These are phyloP conservation scores for Globisporangium acanthophoron DNA, from an alignment of 352 stramenopile species.

Conservation along the genomic window DNA sequence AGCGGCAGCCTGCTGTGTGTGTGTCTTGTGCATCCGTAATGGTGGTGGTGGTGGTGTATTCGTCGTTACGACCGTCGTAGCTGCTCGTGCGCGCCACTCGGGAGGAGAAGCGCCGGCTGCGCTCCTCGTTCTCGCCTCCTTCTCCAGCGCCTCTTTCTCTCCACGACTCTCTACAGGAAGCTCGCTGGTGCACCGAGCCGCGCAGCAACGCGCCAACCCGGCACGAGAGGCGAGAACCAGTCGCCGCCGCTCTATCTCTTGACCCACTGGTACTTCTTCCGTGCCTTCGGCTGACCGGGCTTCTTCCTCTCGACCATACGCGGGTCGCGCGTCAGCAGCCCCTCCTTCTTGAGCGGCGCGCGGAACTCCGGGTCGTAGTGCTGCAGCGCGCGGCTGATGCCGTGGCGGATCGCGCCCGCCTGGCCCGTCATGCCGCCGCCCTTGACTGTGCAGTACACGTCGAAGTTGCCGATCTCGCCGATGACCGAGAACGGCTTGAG, in stretches of 20 bases:
- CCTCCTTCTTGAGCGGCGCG: constrained; percentile 89
- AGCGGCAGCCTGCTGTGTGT: background rate
- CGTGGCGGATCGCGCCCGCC: constrained; percentile 91
- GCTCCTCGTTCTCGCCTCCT: background rate
- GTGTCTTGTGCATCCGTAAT: background rate
- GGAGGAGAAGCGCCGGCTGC: background rate
- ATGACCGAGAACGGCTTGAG: constrained; percentile 75
- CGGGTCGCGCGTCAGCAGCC: constrained; percentile 92
- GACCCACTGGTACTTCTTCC: constrained; percentile 98
- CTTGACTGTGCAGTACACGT: constrained; percentile 89
- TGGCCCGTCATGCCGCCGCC: constrained; percentile 93
- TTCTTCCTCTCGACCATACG: constrained; percentile 97
- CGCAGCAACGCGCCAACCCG: too few relatives aligned
- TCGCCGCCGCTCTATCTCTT: constrained; percentile 88
- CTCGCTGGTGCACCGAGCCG: background rate
- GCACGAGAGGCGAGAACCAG: too few relatives aligned
- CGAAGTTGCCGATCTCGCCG: constrained; percentile 78
- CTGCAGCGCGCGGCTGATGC: constrained; percentile 90
- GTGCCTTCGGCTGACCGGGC: constrained; percentile 92
- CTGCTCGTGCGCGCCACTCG: background rate
- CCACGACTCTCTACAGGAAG: background rate
- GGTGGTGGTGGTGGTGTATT: constrained; percentile 1
- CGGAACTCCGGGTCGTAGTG: constrained; percentile 92
- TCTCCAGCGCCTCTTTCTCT: background rate
- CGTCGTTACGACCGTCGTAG: background rate